Evolutionary conservation across 805 yeast genomes (phyloP).

Genomic region (Wickerhamiella parazyma): DNA sequence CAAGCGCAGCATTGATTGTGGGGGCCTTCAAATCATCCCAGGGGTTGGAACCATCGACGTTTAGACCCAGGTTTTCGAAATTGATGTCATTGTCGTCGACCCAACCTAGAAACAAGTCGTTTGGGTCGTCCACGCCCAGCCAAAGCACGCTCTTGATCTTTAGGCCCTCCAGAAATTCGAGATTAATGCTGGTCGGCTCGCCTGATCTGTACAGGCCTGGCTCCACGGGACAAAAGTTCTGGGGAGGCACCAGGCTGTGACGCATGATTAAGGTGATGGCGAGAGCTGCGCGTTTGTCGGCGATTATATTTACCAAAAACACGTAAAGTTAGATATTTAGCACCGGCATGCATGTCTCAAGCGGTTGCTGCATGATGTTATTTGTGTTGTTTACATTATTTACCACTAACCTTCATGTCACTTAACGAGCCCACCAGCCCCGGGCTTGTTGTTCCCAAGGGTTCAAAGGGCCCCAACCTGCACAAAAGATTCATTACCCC

Average conservation of each 20-base stretch:
- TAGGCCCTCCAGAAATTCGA: constrained; percentile 65
- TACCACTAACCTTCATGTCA: neutral
- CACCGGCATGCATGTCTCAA: no score
- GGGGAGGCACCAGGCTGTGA: constrained; percentile 57
- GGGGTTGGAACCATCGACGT: constrained; percentile 75
- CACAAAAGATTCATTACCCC: neutral
- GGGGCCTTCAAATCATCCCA: constrained; percentile 91
- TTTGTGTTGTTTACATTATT: neutral
- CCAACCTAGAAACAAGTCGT: constrained; percentile 71
- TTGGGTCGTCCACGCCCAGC: constrained; percentile 94
- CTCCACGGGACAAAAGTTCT: constrained; percentile 93
- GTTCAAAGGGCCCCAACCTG: neutral
- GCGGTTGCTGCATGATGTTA: neutral
- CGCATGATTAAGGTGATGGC: neutral
- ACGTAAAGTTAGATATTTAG: no score
- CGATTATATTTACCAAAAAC: no score
- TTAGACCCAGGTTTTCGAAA: constrained; percentile 70
- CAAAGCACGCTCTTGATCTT: constrained; percentile 71
- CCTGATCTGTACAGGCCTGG: constrained; percentile 77
- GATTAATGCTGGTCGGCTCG: constrained; percentile 88
- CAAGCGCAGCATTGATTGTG: constrained; percentile 66
- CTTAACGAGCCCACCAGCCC: neutral
- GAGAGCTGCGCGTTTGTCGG: neutral
- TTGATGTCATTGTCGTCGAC: constrained; percentile 59
- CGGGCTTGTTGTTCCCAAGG: neutral